A percentile compares a stretch with the other conserved stretches of the same genome.
Conservation (phyloP, 2,329 filamentous ascomycete genomes). For the Beauveria caledonica region DNA sequence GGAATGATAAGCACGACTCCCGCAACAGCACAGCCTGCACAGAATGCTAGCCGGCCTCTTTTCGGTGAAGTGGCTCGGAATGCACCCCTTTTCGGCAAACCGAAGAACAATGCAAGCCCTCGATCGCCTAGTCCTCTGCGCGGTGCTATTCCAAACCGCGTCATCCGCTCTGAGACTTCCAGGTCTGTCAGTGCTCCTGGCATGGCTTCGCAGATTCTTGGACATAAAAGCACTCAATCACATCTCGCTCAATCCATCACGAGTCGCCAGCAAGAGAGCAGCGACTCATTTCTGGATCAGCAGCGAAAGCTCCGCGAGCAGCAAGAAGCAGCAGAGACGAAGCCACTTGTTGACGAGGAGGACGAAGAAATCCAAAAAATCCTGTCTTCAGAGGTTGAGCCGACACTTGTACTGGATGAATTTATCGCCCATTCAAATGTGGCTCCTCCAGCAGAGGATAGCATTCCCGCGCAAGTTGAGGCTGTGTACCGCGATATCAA, state of each 20-base stretch:
- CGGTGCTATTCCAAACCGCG: conserved; percentile 43
- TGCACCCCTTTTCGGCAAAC: conserved; percentile 46
- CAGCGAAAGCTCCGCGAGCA: conserved; percentile 44
- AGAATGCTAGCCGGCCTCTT: conserved; percentile 35
- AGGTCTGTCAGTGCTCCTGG: conserved; percentile 55
- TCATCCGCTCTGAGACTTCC: conserved; percentile 39
- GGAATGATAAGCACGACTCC: conserved; percentile 33
- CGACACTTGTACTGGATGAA: conserved; percentile 55
- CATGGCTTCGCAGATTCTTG: conserved; percentile 47
- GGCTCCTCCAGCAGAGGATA: conserved; percentile 44
- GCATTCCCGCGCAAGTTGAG: conserved; percentile 54
- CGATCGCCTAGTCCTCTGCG: conserved; percentile 67
- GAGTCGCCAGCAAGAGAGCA: conserved; percentile 29
- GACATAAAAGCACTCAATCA: conserved; percentile 29
- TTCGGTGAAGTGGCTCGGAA: conserved; percentile 48
- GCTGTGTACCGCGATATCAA: conserved; percentile 73
- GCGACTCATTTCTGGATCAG: conserved; percentile 41
- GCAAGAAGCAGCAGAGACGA: conserved; percentile 48
- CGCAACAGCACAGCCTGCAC: conserved; percentile 29
- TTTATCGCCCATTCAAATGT: conserved; percentile 58
- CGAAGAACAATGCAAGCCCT: conserved; percentile 45
- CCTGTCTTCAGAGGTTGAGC: conserved; percentile 51
- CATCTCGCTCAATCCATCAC: conserved; percentile 31
- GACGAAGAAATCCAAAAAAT: conserved; percentile 59
- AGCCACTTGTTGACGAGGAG: conserved; percentile 57